Evolutionary conservation across 106 monocot genomes (phyloP).

Genomic region (Dactylorhiza incarnata): DNA sequence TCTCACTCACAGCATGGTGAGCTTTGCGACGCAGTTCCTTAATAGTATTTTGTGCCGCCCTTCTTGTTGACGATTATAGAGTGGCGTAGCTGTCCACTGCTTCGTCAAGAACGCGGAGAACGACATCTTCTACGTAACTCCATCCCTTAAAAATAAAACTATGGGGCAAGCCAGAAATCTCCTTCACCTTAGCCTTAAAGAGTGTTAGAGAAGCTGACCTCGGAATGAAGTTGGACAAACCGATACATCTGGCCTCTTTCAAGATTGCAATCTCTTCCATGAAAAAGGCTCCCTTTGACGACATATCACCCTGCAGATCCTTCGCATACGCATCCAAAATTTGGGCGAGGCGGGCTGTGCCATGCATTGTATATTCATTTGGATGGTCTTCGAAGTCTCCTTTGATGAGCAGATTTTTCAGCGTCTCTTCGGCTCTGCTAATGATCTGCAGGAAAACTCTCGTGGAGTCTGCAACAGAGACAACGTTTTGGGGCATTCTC

Average conservation of each 20-base stretch:
- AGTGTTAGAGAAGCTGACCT: slow-evolving; percentile 1
- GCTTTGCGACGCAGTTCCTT: neutral
- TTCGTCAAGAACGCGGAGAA: neutral
- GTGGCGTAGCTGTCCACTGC: neutral
- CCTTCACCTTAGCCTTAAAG: neutral
- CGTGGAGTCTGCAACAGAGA: slow-evolving; percentile 20
- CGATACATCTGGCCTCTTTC: slow-evolving; percentile 26
- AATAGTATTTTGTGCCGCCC: neutral
- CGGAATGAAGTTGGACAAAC: slow-evolving; percentile 14
- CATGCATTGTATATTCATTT: slow-evolving; percentile 27
- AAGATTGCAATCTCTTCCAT: slow-evolving; percentile 42
- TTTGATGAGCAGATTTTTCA: slow-evolving; percentile 33
- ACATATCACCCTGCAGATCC: slow-evolving; percentile 15
- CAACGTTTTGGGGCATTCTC: slow-evolving; percentile 35
- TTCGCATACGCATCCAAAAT: slow-evolving; percentile 16
- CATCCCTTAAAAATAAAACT: neutral
- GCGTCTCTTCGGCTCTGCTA: slow-evolving; percentile 14
- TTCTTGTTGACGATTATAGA: neutral
- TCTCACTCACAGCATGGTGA: neutral
- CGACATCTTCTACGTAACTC: slow-evolving; percentile 6
- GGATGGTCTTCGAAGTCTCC: slow-evolving; percentile 49
- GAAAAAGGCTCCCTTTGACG: slow-evolving; percentile 12
- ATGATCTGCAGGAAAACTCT: slow-evolving; percentile 28
- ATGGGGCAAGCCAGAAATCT: neutral
- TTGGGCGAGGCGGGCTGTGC: slow-evolving; percentile 29